Evolutionary conservation across 805 yeast species (phyloP).

Genomic region (Metschnikowia gruessii): DNA sequence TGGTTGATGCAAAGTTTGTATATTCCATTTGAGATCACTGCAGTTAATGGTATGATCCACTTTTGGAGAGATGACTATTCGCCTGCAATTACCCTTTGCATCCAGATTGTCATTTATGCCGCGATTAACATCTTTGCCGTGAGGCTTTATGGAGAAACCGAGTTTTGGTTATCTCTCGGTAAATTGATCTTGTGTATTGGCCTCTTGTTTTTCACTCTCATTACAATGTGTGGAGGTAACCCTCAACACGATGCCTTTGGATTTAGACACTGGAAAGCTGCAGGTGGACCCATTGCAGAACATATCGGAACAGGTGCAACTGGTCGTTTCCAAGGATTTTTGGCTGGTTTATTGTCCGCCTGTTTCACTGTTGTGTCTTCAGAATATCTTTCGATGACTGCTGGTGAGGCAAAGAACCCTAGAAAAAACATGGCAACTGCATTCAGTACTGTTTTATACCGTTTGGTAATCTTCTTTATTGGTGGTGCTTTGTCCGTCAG

Average conservation of each 20-base stretch:
- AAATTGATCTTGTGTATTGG: slow-evolving; percentile 66
- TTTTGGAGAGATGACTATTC: slow-evolving; percentile 50
- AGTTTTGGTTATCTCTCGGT: slow-evolving; percentile 72
- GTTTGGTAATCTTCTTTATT: slow-evolving; percentile 44
- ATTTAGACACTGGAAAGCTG: slow-evolving; percentile 42
- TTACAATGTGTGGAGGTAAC: slow-evolving; percentile 87
- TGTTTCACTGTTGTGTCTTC: slow-evolving; percentile 43
- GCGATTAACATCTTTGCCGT: slow-evolving; percentile 67
- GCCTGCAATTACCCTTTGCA: slow-evolving; percentile 45
- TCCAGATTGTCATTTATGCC: slow-evolving; percentile 43
- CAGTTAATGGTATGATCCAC: slow-evolving; percentile 53
- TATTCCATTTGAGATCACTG: slow-evolving; percentile 23
- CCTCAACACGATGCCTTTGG: slow-evolving; percentile 60
- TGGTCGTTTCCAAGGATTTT: slow-evolving; percentile 44
- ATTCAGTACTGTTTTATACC: slow-evolving; percentile 41
- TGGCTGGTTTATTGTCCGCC: slow-evolving; percentile 38
- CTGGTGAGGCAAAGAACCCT: slow-evolving; percentile 44
- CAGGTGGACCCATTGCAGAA: slow-evolving; percentile 40
- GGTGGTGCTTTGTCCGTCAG: slow-evolving; percentile 44
- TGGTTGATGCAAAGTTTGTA: slow-evolving; percentile 44
- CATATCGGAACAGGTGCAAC: slow-evolving; percentile 35
- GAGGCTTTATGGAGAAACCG: slow-evolving; percentile 73
- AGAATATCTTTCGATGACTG: slow-evolving; percentile 44
- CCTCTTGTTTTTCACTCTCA: slow-evolving; percentile 66
- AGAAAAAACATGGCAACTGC: slow-evolving; percentile 40